Percentiles rank a stretch among this genome's conserved stretches.
Conservation (phyloP, 768 basidiomycete species). For the Lentinula lateritia region DNA sequence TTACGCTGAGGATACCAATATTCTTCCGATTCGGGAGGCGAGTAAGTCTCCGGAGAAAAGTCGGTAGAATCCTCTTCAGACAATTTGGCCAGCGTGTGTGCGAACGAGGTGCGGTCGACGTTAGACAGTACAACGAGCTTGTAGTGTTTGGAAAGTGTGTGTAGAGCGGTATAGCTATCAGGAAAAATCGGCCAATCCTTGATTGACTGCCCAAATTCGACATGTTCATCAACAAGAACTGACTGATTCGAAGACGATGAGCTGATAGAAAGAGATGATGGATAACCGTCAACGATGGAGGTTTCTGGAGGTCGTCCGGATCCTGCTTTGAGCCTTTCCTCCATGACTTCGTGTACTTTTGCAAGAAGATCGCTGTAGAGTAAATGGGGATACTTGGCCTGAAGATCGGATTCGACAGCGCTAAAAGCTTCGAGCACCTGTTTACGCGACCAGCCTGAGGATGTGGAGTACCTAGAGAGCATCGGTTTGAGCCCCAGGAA, state of each 20-base stretch:
- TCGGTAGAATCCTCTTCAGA: slow-evolving; percentile 29
- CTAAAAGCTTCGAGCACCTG: slow-evolving; percentile 49
- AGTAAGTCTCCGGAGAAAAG: slow-evolving; percentile 1
- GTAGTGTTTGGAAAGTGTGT: slow-evolving; percentile 53
- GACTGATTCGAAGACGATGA: slow-evolving; percentile 3
- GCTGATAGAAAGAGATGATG: slow-evolving; percentile 15
- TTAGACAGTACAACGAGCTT: slow-evolving; percentile 74
- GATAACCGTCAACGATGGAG: slow-evolving; percentile 15
- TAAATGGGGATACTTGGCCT: slow-evolving; percentile 50
- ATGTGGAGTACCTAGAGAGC: slow-evolving; percentile 33
- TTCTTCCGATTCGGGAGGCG: slow-evolving; percentile 14
- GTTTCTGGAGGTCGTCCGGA: slow-evolving; percentile 15
- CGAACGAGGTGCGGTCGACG: slow-evolving; percentile 62
- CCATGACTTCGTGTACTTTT: slow-evolving; percentile 34
- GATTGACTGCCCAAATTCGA: slow-evolving; percentile 56
- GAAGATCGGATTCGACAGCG: slow-evolving; percentile 50
- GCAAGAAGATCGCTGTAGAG: slow-evolving; percentile 60
- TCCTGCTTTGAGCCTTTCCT: slow-evolving; percentile 27
- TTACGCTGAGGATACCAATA: slow-evolving; percentile 41
- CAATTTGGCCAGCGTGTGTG: slow-evolving; percentile 51
- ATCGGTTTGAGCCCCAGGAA: slow-evolving; percentile 49
- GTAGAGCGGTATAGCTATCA: slow-evolving; percentile 58
- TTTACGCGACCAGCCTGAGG: slow-evolving; percentile 39
- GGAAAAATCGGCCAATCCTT: slow-evolving; percentile 60
- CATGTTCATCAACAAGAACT: slow-evolving; percentile 23